phyloP scores from a whole-genome alignment of 129 eudicot species.

The Tagetes erecta region DNA sequence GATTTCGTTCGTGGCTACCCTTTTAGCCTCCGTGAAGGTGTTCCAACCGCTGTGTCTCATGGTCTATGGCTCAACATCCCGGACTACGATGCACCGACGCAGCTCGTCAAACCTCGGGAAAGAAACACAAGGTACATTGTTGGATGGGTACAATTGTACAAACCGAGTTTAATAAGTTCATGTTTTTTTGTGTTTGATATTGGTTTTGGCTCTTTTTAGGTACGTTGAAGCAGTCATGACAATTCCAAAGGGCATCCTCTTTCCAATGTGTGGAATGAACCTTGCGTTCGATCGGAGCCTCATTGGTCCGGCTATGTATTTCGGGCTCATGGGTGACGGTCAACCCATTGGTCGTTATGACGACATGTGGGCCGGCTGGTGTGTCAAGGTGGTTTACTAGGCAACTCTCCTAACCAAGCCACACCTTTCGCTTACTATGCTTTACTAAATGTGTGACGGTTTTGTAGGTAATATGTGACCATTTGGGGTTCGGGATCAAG shows the following conservation, averaged over 20 bases:
- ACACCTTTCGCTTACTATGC: background rate
- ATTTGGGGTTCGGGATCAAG: constrained; percentile 68
- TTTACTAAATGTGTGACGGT: background rate
- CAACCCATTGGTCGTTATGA: constrained; percentile 94
- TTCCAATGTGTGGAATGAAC: constrained; percentile 99
- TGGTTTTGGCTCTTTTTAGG: constrained; percentile 38
- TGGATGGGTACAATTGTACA: background rate
- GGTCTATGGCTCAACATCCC: constrained; percentile 97
- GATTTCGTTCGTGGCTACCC: constrained; percentile 98
- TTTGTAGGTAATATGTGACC: constrained; percentile 70
- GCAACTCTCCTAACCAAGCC: constrained; percentile 2
- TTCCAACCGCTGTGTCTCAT: constrained; percentile 86
- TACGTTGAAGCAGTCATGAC: constrained; percentile 93
- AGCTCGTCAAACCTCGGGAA: constrained; percentile 87
- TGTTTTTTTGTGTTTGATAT: constrained; percentile 6
- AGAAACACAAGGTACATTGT: constrained; percentile 65
- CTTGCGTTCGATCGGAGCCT: constrained; percentile 78
- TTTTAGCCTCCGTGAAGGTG: constrained; percentile 96
- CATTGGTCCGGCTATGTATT: constrained; percentile 97
- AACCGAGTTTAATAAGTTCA: background rate
- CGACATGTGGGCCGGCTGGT: constrained; percentile 99
- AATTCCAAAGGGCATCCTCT: constrained; percentile 79
- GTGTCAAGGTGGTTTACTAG: constrained; percentile 57
- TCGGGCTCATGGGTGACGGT: constrained; percentile 99
- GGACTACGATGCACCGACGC: constrained; percentile 91